phyloP scores from a whole-genome alignment of 768 basidiomycete genomes.

The Filobasidium floriforme region DNA sequence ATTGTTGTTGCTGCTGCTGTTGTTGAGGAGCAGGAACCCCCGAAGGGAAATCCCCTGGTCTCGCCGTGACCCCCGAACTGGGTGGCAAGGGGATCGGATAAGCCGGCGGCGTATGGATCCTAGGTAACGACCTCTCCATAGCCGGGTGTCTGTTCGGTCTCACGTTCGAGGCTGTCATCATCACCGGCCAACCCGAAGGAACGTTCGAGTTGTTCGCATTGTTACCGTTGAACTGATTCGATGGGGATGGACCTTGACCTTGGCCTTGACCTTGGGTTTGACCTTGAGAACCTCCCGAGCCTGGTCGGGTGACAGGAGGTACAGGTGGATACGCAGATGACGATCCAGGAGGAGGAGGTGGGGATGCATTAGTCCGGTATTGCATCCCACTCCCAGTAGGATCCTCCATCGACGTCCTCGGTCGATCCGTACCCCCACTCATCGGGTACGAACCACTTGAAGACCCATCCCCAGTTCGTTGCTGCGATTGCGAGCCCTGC shows the following conservation, averaged over 20 bases:
- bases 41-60: background rate
- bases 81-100: slow-evolving; percentile 3
- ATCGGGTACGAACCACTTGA: too few relatives aligned
- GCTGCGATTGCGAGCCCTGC: too few relatives aligned
- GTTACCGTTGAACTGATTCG: background rate
- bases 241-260: background rate
- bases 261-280: too few relatives aligned
- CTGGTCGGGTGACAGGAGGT: background rate
- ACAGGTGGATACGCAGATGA: background rate
- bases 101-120: slow-evolving; percentile 2
- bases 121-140: background rate
- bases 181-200: background rate
- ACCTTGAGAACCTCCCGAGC: background rate
- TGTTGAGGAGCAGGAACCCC: background rate
- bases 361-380: background rate
- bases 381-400: background rate
- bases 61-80: background rate
- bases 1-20: background rate
- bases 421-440: background rate
- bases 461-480: background rate
- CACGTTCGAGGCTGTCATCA: slow-evolving; percentile 7
- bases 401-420: background rate
- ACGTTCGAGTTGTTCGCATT: background rate
- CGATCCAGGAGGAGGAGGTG: background rate
- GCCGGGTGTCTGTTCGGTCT: background rate